phyloP scores from a whole-genome alignment of 495 filamentous ascomycete genomes.

The Astrothelium subdiscretum region DNA sequence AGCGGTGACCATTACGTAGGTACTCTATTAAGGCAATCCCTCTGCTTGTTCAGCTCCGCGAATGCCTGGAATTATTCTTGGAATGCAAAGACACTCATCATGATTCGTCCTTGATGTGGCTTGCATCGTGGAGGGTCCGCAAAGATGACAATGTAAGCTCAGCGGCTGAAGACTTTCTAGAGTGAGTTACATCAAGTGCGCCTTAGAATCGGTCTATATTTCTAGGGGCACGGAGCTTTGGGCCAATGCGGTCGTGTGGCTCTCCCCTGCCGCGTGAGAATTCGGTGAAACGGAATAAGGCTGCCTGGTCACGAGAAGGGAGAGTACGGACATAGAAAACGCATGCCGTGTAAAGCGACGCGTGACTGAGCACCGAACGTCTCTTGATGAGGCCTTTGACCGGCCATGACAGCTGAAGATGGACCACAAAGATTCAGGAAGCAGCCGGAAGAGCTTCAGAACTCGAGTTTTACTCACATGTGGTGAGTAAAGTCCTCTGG shows the following conservation, averaged over 20 bases:
- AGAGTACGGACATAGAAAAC: neutral
- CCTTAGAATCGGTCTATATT: neutral
- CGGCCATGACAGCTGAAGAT: neutral
- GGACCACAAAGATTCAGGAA: neutral
- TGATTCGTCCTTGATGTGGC: neutral
- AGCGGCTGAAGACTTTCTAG: neutral
- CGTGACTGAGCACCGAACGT: neutral
- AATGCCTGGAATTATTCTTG: neutral
- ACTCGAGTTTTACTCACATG: neutral
- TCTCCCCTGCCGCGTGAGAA: neutral
- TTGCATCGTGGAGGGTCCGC: neutral
- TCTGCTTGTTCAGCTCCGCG: neutral
- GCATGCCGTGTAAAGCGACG: neutral
- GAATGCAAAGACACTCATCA: neutral
- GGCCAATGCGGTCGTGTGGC: neutral
- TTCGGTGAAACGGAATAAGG: neutral
- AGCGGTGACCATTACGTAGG: neutral
- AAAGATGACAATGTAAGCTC: neutral
- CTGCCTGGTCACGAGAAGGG: neutral
- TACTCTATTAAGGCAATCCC: neutral
- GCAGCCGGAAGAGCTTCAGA: neutral
- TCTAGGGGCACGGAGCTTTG: too few relatives aligned
- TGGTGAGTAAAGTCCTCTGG: too few relatives aligned
- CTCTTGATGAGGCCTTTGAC: neutral
- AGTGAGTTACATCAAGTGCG: neutral